phyloP scores from a whole-genome alignment of 805 yeast genomes.

The Priceomyces castillae region DNA sequence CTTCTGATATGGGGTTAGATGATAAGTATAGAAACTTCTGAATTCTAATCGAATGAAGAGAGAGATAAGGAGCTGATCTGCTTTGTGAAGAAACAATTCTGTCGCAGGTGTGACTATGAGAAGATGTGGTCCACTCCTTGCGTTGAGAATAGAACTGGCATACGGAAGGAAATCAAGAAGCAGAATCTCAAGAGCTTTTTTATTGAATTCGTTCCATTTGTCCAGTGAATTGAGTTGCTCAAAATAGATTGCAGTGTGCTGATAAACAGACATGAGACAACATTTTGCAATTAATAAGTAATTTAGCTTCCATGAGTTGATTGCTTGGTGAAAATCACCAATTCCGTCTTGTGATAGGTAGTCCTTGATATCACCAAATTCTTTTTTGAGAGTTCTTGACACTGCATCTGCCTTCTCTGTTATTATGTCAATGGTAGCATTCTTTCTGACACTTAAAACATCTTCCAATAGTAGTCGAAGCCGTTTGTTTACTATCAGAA shows the following conservation, averaged over 20 bases:
- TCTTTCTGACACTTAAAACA: conserved; percentile 16
- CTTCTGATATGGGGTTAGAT: neutral
- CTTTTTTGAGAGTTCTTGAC: neutral
- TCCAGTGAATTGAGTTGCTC: no score
- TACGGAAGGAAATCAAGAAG: neutral
- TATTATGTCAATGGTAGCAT: conserved; percentile 11
- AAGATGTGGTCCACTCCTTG: neutral
- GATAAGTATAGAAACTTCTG: neutral
- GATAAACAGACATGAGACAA: neutral
- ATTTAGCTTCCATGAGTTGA: no score
- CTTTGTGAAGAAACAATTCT: conserved; percentile 37
- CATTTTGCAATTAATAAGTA: neutral
- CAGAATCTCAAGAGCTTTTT: neutral
- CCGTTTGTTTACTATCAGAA: conserved; percentile 10
- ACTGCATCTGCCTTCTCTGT: neutral
- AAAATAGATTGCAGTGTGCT: neutral
- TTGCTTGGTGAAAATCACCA: no score
- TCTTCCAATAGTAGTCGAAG: conserved; percentile 12
- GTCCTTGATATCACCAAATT: neutral
- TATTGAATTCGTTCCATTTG: neutral
- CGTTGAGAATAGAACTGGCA: neutral
- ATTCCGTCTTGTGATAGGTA: no score
- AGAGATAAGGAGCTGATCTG: conserved; percentile 23
- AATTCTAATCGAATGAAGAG: neutral
- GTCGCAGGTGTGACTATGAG: conserved; percentile 33